Evolutionary conservation across 805 yeast genomes (phyloP).

Genomic region (Zygosaccharomyces pseudorouxii): DNA sequence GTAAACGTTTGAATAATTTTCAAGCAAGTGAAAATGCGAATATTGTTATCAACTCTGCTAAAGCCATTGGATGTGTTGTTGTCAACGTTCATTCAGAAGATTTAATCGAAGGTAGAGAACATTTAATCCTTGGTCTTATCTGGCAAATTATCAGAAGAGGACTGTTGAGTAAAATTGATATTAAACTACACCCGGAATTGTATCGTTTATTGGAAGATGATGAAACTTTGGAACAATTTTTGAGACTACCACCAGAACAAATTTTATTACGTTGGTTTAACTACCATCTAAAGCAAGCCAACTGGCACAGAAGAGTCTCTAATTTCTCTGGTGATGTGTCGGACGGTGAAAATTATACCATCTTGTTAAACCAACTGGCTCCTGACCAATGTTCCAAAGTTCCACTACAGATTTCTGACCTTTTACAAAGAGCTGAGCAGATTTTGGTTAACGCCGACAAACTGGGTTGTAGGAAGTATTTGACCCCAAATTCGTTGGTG

Average conservation of each 20-base stretch:
- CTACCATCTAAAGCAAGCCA: constrained; percentile 90
- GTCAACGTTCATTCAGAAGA: constrained; percentile 97
- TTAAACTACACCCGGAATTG: constrained; percentile 92
- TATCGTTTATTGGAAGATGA: constrained; percentile 93
- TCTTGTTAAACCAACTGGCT: constrained; percentile 80
- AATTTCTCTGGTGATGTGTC: constrained; percentile 85
- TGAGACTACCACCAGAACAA: constrained; percentile 96
- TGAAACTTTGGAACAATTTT: constrained; percentile 93
- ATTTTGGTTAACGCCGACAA: constrained; percentile 83
- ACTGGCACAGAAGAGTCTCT: constrained; percentile 76
- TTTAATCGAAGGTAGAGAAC: constrained; percentile 90
- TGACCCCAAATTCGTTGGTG: constrained; percentile 88
- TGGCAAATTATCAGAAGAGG: constrained; percentile 99
- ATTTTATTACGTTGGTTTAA: constrained; percentile 96
- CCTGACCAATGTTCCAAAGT: constrained; percentile 76
- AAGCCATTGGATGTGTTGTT: constrained; percentile 97
- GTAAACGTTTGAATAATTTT: constrained; percentile 82
- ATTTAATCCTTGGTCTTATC: constrained; percentile 81
- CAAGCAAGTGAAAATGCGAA: constrained; percentile 96
- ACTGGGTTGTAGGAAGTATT: constrained; percentile 86
- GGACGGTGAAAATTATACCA: constrained; percentile 94
- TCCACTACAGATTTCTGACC: constrained; percentile 75
- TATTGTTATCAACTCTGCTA: constrained; percentile 95
- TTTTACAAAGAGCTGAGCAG: constrained; percentile 80
- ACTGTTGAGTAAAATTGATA: constrained; percentile 87